Conservation (phyloP, 805 yeast genomes). For the Candida anglica region DNA sequence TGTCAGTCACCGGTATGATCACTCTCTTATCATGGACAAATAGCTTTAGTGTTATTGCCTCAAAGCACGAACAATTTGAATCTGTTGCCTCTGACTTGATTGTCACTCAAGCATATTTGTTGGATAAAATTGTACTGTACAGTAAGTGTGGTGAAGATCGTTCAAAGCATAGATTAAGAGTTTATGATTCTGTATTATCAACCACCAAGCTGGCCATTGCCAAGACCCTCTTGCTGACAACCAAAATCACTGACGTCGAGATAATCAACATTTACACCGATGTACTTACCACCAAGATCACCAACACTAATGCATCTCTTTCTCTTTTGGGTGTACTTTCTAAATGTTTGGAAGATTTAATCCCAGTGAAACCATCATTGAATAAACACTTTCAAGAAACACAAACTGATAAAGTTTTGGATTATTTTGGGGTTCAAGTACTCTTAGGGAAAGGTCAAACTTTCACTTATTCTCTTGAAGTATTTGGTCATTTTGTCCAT, state of each 20-base stretch:
- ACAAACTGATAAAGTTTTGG: conserved; percentile 10
- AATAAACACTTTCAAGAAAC: conserved; percentile 9
- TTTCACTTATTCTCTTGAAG: conserved; percentile 25
- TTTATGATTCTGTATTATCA: conserved; percentile 23
- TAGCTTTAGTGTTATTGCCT: conserved; percentile 24
- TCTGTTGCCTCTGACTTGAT: conserved; percentile 13
- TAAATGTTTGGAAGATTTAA: conserved; percentile 17
- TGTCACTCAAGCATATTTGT: conserved; percentile 31
- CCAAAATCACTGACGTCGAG: not conserved
- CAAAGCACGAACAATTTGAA: conserved; percentile 16
- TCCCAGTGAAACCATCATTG: conserved; percentile 21
- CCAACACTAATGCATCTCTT: conserved; percentile 1
- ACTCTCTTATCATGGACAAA: conserved; percentile 58
- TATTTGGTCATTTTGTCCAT: conserved; percentile 42
- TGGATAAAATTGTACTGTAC: conserved; percentile 19
- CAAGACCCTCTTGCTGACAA: conserved; percentile 1
- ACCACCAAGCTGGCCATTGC: conserved; percentile 23
- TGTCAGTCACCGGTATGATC: conserved; percentile 55
- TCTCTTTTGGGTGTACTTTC: conserved; percentile 22
- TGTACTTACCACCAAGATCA: not conserved
- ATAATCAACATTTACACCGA: not conserved
- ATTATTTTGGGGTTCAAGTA: conserved; percentile 32
- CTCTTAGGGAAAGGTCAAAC: conserved; percentile 45
- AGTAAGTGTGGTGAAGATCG: conserved; percentile 6
- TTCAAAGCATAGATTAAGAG: conserved; percentile 12